A percentile compares a stretch with the other conserved stretches of the same genome.
Evolutionary conservation across 768 basidiomycete species (phyloP).

Genomic region (Ramaria rubella): DNA sequence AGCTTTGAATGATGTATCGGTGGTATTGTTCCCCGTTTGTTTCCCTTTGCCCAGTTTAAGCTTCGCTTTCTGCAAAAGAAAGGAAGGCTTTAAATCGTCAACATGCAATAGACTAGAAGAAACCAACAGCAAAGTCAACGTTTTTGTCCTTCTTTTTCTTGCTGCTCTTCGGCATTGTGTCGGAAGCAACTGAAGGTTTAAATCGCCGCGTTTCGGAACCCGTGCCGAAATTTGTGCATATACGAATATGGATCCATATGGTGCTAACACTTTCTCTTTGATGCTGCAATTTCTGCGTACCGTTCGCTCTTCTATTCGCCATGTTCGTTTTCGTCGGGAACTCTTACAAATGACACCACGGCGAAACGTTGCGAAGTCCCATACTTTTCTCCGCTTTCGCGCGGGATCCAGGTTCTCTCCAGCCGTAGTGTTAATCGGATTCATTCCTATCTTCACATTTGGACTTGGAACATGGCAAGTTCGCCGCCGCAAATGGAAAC

Average conservation of each 20-base stretch:
- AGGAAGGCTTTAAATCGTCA: neutral
- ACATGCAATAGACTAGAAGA: neutral
- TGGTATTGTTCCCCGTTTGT: constrained; percentile 68
- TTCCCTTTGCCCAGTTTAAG: constrained; percentile 96
- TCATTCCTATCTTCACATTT: constrained; percentile 87
- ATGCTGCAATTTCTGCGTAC: too few relatives aligned
- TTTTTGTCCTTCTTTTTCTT: constrained; percentile 85
- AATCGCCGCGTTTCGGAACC: too few relatives aligned
- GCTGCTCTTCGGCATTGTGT: constrained; percentile 74
- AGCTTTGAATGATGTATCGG: constrained; percentile 95
- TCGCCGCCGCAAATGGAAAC: constrained; percentile 90
- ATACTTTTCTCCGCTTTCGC: neutral
- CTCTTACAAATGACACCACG: neutral
- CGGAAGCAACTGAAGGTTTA: neutral
- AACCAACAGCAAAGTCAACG: constrained; percentile 74
- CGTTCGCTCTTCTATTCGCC: neutral
- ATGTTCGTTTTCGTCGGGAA: too few relatives aligned
- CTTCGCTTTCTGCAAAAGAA: constrained; percentile 72
- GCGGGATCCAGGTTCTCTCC: constrained; percentile 27
- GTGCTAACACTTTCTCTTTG: too few relatives aligned
- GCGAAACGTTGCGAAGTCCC: neutral
- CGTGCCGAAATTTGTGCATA: too few relatives aligned
- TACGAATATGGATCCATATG: too few relatives aligned
- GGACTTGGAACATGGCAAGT: constrained; percentile 92
- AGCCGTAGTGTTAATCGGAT: constrained; percentile 67